These are phyloP conservation scores for Macrophomina tecta DNA, from an alignment of 2,329 filamentous ascomycete species.

Conservation along the genomic window DNA sequence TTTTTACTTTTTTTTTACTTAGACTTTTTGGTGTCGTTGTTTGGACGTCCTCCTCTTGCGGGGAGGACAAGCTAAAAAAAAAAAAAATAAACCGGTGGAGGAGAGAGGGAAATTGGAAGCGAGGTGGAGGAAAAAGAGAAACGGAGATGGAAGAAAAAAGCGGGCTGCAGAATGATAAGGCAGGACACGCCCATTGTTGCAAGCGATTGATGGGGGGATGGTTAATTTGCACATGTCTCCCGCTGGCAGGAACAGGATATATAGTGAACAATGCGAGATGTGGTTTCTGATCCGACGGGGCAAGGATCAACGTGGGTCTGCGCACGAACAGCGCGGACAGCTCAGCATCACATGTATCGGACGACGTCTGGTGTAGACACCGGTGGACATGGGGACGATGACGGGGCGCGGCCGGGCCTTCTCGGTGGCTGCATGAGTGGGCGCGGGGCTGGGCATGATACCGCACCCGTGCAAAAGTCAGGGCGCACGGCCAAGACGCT, in stretches of 20 bases:
- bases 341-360: neutral
- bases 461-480: too few species aligned
- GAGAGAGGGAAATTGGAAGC: neutral
- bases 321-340: neutral
- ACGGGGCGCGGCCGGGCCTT: too few species aligned
- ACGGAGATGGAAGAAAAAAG: neutral
- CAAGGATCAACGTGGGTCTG: neutral
- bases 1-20: too few species aligned
- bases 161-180: neutral
- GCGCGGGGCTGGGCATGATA: too few species aligned
- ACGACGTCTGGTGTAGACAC: too few species aligned
- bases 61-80: too few species aligned
- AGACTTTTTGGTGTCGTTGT: too few species aligned
- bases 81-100: neutral
- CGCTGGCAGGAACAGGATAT: conserved; percentile 12
- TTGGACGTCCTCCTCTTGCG: too few species aligned
- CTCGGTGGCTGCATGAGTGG: too few species aligned
- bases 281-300: neutral
- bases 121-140: neutral
- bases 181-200: neutral
- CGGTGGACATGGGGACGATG: too few species aligned
- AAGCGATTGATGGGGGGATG: neutral
- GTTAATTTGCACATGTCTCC: neutral
- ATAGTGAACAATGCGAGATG: neutral
- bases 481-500: too few species aligned